Base-by-base conservation (phyloP, 73 alveolate genomes). In the Urostyla sp. region DNA sequence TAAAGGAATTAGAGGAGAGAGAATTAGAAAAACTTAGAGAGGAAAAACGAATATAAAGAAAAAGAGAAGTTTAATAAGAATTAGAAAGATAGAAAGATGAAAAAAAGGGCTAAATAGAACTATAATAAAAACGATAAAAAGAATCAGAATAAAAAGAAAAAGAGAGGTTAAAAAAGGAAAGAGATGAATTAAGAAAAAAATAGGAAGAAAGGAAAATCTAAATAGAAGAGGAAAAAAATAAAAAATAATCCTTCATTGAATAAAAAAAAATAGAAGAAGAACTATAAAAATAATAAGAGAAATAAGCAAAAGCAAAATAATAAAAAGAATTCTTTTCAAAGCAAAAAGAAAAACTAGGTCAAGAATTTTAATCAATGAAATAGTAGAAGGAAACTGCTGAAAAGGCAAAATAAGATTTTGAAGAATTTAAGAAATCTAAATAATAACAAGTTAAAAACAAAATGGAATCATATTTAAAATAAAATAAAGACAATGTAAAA, bases 351-450 rank as follows among this genome's bases (percentile, higher is more conserved):
- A 48, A 85, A 52, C 53, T 63, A 20, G 86, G 27, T 16, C 52
- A 73, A 31, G 85, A 85, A 43, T 43, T 85, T n/a, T 31, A 60
- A 51, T 44, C 59, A 31, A 63, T 40, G 23, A 55, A 52, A 48
- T 58, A 50, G n/a, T 85, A 85, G 28, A 48, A 69, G 37, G 86
- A 61, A 49, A 59, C 21, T 0, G 87, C 85, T 13, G 77, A 67
- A 28, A 40, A 75, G 28, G 69, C 66, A 27, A 0, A 80, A 35
- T 26, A 76, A 40, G 83, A 72, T 20, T 57, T 48, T 13, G 88
- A 75, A 28, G 89, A 85, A 36, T 45, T 67, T 48, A 35, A 80
- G 43, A 34, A 80, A 35, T 69, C 46, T 66, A 44, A 80, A 52
- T 26, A 66, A 23, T 5, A 24, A 24, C 46, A 50, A 28, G 80